phyloP scores from a whole-genome alignment of 306 rosid genomes.

The Elaeagnus macrophylla region DNA sequence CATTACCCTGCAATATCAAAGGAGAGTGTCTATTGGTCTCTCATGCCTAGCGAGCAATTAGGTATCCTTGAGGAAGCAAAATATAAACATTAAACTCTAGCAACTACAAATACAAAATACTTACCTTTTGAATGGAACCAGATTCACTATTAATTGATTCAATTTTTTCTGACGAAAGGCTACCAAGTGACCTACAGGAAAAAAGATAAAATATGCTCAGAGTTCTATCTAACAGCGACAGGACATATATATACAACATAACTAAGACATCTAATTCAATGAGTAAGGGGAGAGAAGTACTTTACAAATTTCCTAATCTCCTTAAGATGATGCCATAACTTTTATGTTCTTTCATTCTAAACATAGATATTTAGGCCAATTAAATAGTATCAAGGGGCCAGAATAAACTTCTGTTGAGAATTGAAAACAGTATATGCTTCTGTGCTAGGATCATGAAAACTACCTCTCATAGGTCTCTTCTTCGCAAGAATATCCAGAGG shows the following conservation, averaged over 20 bases:
- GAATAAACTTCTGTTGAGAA: no score
- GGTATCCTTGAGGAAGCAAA: neutral
- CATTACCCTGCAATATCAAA: constrained; percentile 31
- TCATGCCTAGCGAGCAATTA: neutral
- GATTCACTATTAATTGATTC: constrained; percentile 34
- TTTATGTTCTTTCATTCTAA: no score
- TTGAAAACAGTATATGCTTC: neutral
- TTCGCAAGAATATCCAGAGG: constrained; percentile 87
- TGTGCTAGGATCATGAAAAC: constrained; percentile 6
- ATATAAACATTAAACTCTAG: neutral
- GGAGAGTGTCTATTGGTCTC: neutral
- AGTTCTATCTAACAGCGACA: neutral
- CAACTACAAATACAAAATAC: constrained; percentile 18
- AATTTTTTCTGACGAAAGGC: constrained; percentile 61
- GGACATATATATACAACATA: no score
- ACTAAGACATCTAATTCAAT: no score
- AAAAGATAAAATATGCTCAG: constrained; percentile 7
- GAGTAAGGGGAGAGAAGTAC: no score
- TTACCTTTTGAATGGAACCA: constrained; percentile 52
- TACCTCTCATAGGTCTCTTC: constrained; percentile 73
- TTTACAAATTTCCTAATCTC: no score
- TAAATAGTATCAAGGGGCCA: no score
- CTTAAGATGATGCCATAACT: no score
- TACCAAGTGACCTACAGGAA: constrained; percentile 41
- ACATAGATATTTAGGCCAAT: no score